phyloP scores from a whole-genome alignment of 176 grass and related monocot species.

The Cenchrus americanus region DNA sequence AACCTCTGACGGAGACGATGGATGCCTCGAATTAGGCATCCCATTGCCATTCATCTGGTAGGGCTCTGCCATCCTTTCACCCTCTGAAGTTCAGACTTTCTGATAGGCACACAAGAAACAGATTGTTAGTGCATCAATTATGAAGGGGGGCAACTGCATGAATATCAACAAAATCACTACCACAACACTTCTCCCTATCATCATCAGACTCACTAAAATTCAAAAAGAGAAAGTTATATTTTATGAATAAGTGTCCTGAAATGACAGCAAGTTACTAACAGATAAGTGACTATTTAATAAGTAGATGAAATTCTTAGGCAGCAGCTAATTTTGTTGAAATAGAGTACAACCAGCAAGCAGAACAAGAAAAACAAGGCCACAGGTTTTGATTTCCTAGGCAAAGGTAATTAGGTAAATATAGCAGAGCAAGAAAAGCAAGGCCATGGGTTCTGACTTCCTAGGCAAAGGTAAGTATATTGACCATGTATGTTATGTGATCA shows the following conservation, averaged over 20 bases:
- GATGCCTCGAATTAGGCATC: conserved; percentile 48
- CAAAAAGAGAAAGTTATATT: not conserved
- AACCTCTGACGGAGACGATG: conserved; percentile 54
- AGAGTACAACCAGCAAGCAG: not conserved
- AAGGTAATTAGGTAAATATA: not conserved
- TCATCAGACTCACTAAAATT: not conserved
- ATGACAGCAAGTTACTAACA: not conserved
- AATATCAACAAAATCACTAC: conserved; percentile 2
- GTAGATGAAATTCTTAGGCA: not conserved
- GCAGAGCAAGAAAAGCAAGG: not conserved
- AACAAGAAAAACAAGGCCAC: not conserved
- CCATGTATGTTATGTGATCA: conserved; percentile 22
- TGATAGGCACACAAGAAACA: conserved; percentile 30
- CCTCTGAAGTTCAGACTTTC: conserved; percentile 46
- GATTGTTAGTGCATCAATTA: conserved; percentile 11
- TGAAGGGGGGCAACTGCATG: not conserved
- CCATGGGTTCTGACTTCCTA: not conserved
- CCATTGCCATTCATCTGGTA: conserved; percentile 54
- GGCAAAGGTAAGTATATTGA: not conserved
- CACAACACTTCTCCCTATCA: not conserved
- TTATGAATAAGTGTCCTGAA: not conserved
- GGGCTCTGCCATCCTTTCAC: conserved; percentile 52
- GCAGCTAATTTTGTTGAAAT: not conserved
- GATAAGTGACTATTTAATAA: conserved; percentile 9
- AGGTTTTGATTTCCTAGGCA: not conserved